Evolutionary conservation across 2,329 filamentous ascomycete species (phyloP).

Genomic region (Lasiodiplodia hormozganensis): DNA sequence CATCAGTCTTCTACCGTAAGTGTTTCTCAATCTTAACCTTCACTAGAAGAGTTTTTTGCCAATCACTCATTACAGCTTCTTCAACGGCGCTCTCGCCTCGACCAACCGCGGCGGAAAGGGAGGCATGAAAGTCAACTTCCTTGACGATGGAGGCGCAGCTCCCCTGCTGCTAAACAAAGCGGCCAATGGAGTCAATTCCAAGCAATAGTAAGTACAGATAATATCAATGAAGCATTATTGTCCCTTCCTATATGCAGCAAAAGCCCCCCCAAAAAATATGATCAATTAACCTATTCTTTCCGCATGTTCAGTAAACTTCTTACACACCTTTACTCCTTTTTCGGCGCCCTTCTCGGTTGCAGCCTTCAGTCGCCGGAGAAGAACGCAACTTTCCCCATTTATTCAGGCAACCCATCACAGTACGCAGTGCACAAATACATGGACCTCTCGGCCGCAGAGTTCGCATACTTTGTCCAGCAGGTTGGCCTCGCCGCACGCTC

Average conservation of each 20-base stretch:
- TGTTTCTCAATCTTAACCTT: not conserved
- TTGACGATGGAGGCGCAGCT: constrained; percentile 65
- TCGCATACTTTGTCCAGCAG: constrained; percentile 67
- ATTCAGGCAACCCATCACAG: constrained; percentile 56
- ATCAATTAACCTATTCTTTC: not conserved
- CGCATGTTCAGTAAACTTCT: constrained; percentile 56
- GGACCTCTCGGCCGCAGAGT: constrained; percentile 59
- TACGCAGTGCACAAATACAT: constrained; percentile 67
- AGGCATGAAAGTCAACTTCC: constrained; percentile 63
- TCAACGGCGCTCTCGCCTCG: constrained; percentile 61
- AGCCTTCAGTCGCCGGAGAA: not conserved
- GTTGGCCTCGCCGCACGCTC: constrained; percentile 63
- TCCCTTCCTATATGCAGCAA: not conserved
- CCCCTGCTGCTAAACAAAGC: constrained; percentile 64
- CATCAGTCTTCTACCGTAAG: constrained; percentile 65
- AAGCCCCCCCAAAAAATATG: not conserved
- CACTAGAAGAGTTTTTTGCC: not conserved
- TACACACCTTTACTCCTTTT: constrained; percentile 69
- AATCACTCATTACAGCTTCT: constrained; percentile 36
- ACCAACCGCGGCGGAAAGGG: constrained; percentile 58
- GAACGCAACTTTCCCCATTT: constrained; percentile 52
- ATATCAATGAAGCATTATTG: not conserved
- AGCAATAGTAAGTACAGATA: constrained; percentile 60
- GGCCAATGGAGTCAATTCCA: constrained; percentile 57
- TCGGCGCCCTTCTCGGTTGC: constrained; percentile 61